phyloP scores from a whole-genome alignment of 2,329 filamentous ascomycete species.

The Cladorrhinum sp. region DNA sequence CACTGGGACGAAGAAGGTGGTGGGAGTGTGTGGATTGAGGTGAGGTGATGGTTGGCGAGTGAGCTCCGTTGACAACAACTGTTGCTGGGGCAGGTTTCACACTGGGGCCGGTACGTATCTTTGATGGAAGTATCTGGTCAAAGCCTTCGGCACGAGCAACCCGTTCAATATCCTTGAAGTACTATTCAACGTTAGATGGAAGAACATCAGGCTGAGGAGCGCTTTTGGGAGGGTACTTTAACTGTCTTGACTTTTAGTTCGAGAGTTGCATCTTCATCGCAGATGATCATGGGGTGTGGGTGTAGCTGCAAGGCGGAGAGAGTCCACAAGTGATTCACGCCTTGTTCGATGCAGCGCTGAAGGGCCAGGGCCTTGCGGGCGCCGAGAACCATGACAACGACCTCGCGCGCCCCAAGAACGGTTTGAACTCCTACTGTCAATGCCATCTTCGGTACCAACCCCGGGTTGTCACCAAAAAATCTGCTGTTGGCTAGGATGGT shows the following conservation, averaged over 20 bases:
- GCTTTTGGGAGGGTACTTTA: slow-evolving; percentile 35
- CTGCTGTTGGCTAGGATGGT: slow-evolving; percentile 73
- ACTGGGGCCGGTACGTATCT: slow-evolving; percentile 49
- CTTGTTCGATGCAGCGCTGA: slow-evolving; percentile 69
- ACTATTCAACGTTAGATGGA: slow-evolving; percentile 32
- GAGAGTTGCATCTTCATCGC: slow-evolving; percentile 68
- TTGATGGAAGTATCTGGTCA: slow-evolving; percentile 48
- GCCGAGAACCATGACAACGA: slow-evolving; percentile 71
- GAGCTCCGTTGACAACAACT: slow-evolving; percentile 42
- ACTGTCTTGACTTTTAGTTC: slow-evolving; percentile 65
- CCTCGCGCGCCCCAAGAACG: slow-evolving; percentile 66
- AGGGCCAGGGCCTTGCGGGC: slow-evolving; percentile 70
- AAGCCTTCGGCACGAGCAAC: slow-evolving; percentile 47
- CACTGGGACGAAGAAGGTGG: slow-evolving; percentile 49
- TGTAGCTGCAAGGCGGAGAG: slow-evolving; percentile 71
- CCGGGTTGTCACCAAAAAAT: slow-evolving; percentile 65
- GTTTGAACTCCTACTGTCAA: slow-evolving; percentile 58
- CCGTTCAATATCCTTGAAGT: slow-evolving; percentile 60
- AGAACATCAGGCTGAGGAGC: neutral
- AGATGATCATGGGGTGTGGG: slow-evolving; percentile 68
- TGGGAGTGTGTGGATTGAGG: slow-evolving; percentile 56
- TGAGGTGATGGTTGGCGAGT: slow-evolving; percentile 46
- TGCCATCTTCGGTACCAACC: slow-evolving; percentile 66
- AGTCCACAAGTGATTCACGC: slow-evolving; percentile 79
- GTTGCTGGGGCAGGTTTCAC: slow-evolving; percentile 32